Base-by-base conservation (phyloP, 2,329 filamentous ascomycete genomes). In the Purpureocillium takamizusanense region DNA sequence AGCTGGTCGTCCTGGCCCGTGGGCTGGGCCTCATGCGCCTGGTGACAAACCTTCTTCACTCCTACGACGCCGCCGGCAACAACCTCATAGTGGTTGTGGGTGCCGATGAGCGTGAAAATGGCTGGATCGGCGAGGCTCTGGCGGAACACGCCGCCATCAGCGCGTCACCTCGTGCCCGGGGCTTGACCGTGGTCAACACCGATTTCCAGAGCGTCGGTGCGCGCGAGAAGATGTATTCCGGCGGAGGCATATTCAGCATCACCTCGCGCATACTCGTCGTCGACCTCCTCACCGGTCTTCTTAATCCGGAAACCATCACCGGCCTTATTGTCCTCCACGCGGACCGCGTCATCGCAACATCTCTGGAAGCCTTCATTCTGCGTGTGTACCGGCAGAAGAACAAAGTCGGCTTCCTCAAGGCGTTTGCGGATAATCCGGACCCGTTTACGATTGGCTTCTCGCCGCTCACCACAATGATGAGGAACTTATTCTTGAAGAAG, bases 231-330 rank as follows among this genome's bases (percentile, higher is more conserved):
- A 83, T 95, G 73, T 98, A 98, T 61, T 70, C 78, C 3, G 74
- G 79, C 42, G 92, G 92, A 11, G 92, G 92, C 35, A 85, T 97
- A 49, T 89, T 95, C 65, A 95, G 88, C 63, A 85, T 98, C 55
- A 98, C 92, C 13, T 95, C 89, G 42, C 82, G 89, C 39, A 98
- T 98, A 46, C 66, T 98, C 44, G 86, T 97, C 23, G 89, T 97
- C 18, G 92, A 98, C 59, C 72, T 98, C 36, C 65, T 98, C 46
- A 94, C 88, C n/a, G 74, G 72, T 21, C 65, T 97, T 34, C 69
- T 98, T 38, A 77, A 87, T 49, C 81, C 90, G 0, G 81, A 86
- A 46, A 89, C 79, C 33, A 80, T 98, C 45, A 95, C 90, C 1
- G 92, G 92, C 2, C 59, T 97, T 34, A 66, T 98, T 15, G 75